Base-by-base conservation (phyloP, 805 yeast genomes). In the Saturnispora sanitii region DNA sequence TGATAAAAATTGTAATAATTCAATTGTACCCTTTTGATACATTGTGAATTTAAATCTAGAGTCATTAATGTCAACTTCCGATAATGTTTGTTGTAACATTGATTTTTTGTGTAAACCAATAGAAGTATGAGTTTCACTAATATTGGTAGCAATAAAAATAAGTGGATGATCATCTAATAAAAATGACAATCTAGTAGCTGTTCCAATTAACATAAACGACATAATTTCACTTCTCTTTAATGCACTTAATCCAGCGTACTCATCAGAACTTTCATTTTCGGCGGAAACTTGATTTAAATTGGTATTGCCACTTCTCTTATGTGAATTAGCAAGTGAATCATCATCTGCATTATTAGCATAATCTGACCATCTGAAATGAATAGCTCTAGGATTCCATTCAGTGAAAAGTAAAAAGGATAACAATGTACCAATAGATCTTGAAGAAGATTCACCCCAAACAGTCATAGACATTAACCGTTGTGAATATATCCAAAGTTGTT, bases 311-410 rank as follows among this genome's bases (percentile, higher is more conserved):
- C 48, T 46, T 15, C 42, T 44, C 33, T 35, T 31, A 13, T 38
- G 26, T 11, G 30, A 27, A 13, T 30, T 20, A 12, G 34, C 45
- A 3, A 38, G n/a, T 13, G 42, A 41, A 23, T 56, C 62, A 42
- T 70, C 77, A 7, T 71, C 79, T 0, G 73, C 67, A 37, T 64
- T 60, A 50, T 81, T 80, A 1, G 90, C 94, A 60, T 85, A 83
- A 60, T 88, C 95, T 1, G 77, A 62, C 83, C 90, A 76, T 48
- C 86, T 64, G 80, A 87, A 81, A 58, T 87, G 96, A 45, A 87
- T 86, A 3, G 95, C 95, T 40, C 95, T 66, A 3, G 96, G 96
- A 51, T 87, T 86, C 97, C 97, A 88, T 58, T 90, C 96, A 0
- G 95, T 83, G 50, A 85, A 80, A 15, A 88, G 64, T 37, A 88